Evolutionary conservation across 768 basidiomycete species (phyloP), one percentile per base, ranked within the genome.

Genomic region (Trametes cubensis): DNA sequence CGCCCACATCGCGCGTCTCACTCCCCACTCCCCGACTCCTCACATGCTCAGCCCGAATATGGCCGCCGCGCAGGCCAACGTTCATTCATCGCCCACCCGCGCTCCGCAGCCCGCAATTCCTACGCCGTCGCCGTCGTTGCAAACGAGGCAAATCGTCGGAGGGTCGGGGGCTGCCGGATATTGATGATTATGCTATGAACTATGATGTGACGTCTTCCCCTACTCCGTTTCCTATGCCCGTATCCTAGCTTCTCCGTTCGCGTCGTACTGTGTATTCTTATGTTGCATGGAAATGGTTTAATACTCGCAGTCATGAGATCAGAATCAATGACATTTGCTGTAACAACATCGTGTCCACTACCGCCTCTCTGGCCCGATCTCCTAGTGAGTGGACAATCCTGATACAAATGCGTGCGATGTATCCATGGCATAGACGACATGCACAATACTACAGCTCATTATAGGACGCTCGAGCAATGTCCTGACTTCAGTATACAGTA

Each of bases 41-140:
- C 72, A 72, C 49, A 61, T 74, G 62, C 70, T 73, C 51, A 71
- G 69, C 50, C 67, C 71, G 25, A 67, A 67, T 40, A 64, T 73
- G 28, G 65, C 57, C 8, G 66, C 60, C 14, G 58, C 67, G 34
- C 71, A 72, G 45, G 55, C 20, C 23, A 64, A 46, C 53, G 70
- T 67, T 40, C 73, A 75, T 48, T 61, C 64, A 18, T 75, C 74
- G 30, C 74, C 74, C 8, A 64, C 72, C 15, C 66, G 73, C 14
- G 56, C 69, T 30, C 71, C 69, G 18, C 72, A 74, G 55, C 65
- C 72, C 38, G 69, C 70, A 13, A 64, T 72, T 30, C 65, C 67
- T 20, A 66, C 65, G 8, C 68, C 72, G 21, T 74, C 74, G 47
- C 74, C 74, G 38, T 75, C 74, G 51, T 26, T 75, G 48, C 74